These are phyloP conservation scores for Termitomyces sp. DNA, from an alignment of 768 basidiomycete species.

Conservation along the genomic window DNA sequence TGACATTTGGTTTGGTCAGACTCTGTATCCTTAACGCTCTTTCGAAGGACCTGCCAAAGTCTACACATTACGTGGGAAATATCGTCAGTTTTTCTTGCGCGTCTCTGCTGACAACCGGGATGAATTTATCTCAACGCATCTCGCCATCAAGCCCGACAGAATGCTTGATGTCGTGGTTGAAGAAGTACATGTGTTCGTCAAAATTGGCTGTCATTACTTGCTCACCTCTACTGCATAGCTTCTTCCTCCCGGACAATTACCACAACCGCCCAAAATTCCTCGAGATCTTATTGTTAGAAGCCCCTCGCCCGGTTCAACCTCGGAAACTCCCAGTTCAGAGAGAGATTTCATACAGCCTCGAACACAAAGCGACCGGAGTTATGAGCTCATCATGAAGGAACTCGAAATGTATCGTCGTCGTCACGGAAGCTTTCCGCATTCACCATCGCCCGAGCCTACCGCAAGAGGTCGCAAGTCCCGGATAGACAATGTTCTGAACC, in stretches of 20 bases:
- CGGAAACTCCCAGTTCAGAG: constrained; percentile 9
- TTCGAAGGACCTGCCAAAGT: constrained; percentile 63
- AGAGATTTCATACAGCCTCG: constrained; percentile 2
- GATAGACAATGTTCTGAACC: background rate
- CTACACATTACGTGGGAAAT: constrained; percentile 64
- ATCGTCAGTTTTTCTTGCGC: constrained; percentile 65
- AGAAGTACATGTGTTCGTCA: constrained; percentile 34
- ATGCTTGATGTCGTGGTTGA: constrained; percentile 61
- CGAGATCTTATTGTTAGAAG: constrained; percentile 16
- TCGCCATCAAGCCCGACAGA: constrained; percentile 49
- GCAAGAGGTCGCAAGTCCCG: background rate
- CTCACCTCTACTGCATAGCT: constrained; percentile 22
- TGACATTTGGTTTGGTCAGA: constrained; percentile 3
- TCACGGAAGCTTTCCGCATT: background rate
- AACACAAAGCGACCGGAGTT: background rate
- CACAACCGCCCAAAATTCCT: constrained; percentile 30
- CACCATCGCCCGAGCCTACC: background rate
- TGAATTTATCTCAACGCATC: constrained; percentile 51
- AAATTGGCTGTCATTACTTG: background rate
- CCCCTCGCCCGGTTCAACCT: constrained; percentile 15
- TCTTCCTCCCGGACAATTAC: constrained; percentile 28
- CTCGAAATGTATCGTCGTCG: constrained; percentile 3
- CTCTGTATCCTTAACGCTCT: constrained; percentile 2
- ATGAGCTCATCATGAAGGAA: background rate
- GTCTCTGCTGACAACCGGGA: constrained; percentile 50